Base-by-base conservation (phyloP, 164 flowering plant genomes). In the Platanus orientalis region DNA sequence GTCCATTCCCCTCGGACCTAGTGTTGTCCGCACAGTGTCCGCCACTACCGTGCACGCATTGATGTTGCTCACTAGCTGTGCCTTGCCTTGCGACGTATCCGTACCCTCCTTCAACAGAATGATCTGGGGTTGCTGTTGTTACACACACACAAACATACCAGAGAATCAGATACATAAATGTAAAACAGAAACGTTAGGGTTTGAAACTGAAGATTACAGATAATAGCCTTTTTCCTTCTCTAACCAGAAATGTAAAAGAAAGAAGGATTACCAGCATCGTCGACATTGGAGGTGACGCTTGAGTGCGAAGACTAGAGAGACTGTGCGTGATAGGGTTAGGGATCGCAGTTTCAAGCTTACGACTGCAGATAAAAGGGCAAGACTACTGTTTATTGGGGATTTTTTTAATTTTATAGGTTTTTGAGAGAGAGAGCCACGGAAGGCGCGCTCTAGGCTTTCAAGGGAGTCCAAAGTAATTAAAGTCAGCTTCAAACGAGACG, bases 1-100 rank as follows among this genome's bases (percentile, higher is more conserved):
- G 77, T 95, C 99, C 99, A 92, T 95, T 6, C 99, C 97, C 54
- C 97, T 68, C 0, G 99, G 99, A 0, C 99, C 99, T 3, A 95
- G 84, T 6, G 99, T 95, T n/a, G 96, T 80, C 1, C 99, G 71
- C 4, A 92, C 94, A 6, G 74, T 79, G 62, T 92, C 97, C 1
- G 92, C 94, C 50, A 95, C 90, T 7, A 78, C 86, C 9, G 82
- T 81, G 76, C 96, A 90, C 0, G 99, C 99, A 62, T 87, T 95
- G 62, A 95, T 95, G 84, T 95, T 95, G 81, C 97, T 90, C 17
- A 95, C 74, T 53, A 95, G 76, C 75, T 95, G 99, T 1, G 99
- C 68, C 76, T 85, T 95, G 53, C 99, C 99, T 71, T 95, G 99
- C 17, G 97, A 95, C 27, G 99, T 86, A 71, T 95, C 99, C 7